Base-by-base conservation (phyloP, 345 rosid species). In the Microcos paniculata region DNA sequence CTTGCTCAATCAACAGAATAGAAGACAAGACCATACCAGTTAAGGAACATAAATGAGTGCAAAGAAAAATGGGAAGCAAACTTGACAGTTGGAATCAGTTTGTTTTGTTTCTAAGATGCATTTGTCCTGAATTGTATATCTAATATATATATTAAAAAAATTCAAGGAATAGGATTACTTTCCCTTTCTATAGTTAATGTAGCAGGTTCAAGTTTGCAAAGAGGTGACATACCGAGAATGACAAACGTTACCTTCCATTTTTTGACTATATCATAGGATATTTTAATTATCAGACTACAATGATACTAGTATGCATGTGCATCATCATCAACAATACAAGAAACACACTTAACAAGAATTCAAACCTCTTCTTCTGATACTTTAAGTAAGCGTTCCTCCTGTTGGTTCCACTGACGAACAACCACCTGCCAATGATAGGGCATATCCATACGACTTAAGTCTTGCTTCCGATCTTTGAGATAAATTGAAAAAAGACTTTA, bases 321-420 rank as follows among this genome's bases (percentile, higher is more conserved):
- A 45, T 48, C 42, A 48, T 49, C 16, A 31, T 48, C 9, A 48
- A 30, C 38, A 18, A 28, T 13, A 23, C 3, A 24, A 16, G 38
- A 72, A 26, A 43, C 21, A 72, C 23, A 72, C 63, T 46, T 52
- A 35, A 59, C 62, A 8, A n/a, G 18, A 56, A 65, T 14, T 58
- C 82, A 77, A 75, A 95, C 99, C 98, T 95, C 99, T 80, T 95
- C 97, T 83, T 88, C 97, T 2, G 87, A 71, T 26, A 93, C 80
- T 80, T 81, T 85, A 72, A 80, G 85, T 59, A 95, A 71, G n/a
- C 82, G 76, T 64, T 93, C 98, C 42, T 95, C 93, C 71, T 86
- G 89, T 68, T 77, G 89, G 80, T 88, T 80, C 98, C 99, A 95
- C 74, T 74, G 83, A 26, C 91, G 92, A 76, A 95, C 88, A 85